Percentiles rank a stretch among this genome's conserved stretches.
Conservation (phyloP, 23 red algal species). For the Agarophyton chilense region DNA sequence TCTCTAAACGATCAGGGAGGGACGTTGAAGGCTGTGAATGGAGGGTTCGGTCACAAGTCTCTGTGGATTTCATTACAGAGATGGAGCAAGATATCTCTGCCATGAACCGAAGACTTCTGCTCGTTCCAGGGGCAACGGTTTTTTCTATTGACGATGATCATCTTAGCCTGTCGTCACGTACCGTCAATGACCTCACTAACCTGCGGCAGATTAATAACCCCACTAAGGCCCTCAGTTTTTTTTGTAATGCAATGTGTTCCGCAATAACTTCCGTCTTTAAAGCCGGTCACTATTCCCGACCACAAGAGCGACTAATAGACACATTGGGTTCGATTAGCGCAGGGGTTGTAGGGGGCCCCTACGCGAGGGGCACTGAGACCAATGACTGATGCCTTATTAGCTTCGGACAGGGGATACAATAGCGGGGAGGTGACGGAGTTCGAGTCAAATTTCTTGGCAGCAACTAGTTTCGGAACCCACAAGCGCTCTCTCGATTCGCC, state of each 20-base stretch:
- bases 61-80: conserved; percentile 15
- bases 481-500: not conserved
- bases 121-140: not conserved
- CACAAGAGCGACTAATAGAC: not conserved
- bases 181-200: not conserved
- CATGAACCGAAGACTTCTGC: not conserved
- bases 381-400: conserved; percentile 3
- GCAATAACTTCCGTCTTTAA: conserved; percentile 8
- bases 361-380: not conserved
- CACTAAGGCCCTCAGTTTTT: conserved; percentile 15
- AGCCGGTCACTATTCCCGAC: not conserved
- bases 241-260: conserved; percentile 5
- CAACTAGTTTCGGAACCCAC: not conserved
- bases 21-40: too few relatives aligned
- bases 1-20: too few relatives aligned
- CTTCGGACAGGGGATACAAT: conserved; percentile 24
- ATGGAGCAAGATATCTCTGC: not conserved
- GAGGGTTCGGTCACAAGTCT: too few relatives aligned
- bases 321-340: not conserved
- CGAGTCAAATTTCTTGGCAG: not conserved
- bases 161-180: not conserved
- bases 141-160: conserved; percentile 27
- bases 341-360: conserved; percentile 10
- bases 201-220: conserved; percentile 29
- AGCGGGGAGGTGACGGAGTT: not conserved